Evolutionary conservation across 768 basidiomycete genomes (phyloP).

Genomic region (Exsudoporus frostii): DNA sequence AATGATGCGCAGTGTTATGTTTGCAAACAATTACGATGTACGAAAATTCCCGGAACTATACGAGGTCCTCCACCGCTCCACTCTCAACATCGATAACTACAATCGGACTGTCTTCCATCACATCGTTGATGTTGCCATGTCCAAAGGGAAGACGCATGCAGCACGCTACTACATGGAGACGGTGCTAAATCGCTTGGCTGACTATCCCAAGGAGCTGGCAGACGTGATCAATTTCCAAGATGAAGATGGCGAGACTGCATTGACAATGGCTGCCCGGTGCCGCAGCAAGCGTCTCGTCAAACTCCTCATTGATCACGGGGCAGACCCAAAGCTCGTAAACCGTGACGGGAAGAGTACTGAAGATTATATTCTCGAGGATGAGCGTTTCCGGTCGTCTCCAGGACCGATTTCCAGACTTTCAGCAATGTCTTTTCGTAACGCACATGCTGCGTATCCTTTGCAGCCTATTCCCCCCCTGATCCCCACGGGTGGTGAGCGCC

Average conservation of each 20-base stretch:
- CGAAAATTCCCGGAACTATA: conserved; percentile 98
- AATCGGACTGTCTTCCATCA: conserved; percentile 99
- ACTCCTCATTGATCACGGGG: conserved; percentile 92
- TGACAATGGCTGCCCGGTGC: conserved; percentile 95
- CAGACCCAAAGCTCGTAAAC: conserved; percentile 92
- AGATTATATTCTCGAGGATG: conserved; percentile 98
- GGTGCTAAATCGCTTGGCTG: conserved; percentile 77
- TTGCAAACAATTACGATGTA: conserved; percentile 98
- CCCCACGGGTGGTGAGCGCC: conserved; percentile 53
- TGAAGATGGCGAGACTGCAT: conserved; percentile 96
- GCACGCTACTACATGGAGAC: conserved; percentile 99
- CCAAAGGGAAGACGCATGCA: conserved; percentile 96
- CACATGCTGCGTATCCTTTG: conserved; percentile 49
- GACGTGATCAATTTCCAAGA: conserved; percentile 99
- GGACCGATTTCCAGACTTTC: conserved; percentile 64
- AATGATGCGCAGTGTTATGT: conserved; percentile 99
- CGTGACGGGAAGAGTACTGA: conserved; percentile 95
- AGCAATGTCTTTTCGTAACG: conserved; percentile 71
- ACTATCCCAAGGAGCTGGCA: conserved; percentile 93
- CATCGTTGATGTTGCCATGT: conserved; percentile 94
- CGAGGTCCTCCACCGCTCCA: conserved; percentile 95
- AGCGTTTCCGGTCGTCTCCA: conserved; percentile 92
- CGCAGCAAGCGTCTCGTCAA: conserved; percentile 94
- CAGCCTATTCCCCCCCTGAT: conserved; percentile 42
- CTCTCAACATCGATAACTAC: conserved; percentile 96